phyloP scores from a whole-genome alignment of 2,329 filamentous ascomycete genomes.

The Nemania diffusa region DNA sequence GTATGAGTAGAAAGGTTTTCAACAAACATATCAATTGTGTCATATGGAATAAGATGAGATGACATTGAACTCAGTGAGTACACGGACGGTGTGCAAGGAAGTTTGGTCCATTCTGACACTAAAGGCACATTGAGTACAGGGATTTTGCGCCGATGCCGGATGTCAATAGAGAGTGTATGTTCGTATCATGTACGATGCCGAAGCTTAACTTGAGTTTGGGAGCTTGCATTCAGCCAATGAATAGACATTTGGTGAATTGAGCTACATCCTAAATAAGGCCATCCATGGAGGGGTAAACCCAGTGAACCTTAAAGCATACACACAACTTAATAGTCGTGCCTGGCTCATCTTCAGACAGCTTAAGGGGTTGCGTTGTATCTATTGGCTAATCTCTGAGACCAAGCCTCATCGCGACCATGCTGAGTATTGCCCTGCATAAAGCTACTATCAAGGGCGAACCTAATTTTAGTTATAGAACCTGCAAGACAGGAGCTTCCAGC shows the following conservation, averaged over 20 bases:
- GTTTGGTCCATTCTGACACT: neutral
- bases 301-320: neutral
- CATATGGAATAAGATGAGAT: neutral
- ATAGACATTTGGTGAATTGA: neutral
- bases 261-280: neutral
- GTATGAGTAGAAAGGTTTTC: too few relatives aligned
- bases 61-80: neutral
- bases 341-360: neutral
- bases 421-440: neutral
- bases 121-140: neutral
- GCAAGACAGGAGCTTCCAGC: neutral
- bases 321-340: neutral
- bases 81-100: neutral
- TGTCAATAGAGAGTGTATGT: neutral
- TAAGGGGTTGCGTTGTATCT: neutral
- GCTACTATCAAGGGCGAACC: neutral
- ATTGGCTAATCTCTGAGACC: neutral
- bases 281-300: neutral
- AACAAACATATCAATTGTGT: neutral
- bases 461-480: neutral
- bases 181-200: neutral
- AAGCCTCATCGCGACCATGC: neutral
- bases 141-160: neutral
- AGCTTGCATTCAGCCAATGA: neutral
- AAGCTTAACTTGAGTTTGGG: neutral